Percentiles rank a stretch among this genome's conserved stretches.
These are phyloP conservation scores for Lactarius tabidus DNA, from an alignment of 768 basidiomycete species.

Conservation along the genomic window DNA sequence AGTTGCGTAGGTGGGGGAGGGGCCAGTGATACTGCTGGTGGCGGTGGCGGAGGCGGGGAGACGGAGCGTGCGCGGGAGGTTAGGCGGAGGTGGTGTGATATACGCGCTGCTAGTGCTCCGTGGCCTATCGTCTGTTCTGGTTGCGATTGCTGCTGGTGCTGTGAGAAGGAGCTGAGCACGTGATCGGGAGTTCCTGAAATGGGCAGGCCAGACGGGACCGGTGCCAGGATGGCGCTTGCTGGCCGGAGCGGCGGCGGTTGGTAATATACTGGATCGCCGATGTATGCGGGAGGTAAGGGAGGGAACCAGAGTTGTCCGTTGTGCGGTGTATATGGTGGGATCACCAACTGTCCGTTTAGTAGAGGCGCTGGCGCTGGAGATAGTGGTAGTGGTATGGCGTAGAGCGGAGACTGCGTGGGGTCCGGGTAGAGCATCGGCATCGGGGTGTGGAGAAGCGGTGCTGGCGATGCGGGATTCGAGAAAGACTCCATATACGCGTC, in stretches of 20 bases:
- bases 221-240: constrained; percentile 42
- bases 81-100: constrained; percentile 54
- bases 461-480: constrained; percentile 4
- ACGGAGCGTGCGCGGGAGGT: constrained; percentile 56
- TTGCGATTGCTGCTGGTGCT: constrained; percentile 1
- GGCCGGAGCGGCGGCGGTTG: constrained; percentile 42
- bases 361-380: constrained; percentile 40
- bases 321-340: constrained; percentile 29
- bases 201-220: constrained; percentile 36
- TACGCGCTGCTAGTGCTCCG: constrained; percentile 54
- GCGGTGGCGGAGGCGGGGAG: constrained; percentile 57
- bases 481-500: neutral
- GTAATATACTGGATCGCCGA: constrained; percentile 31
- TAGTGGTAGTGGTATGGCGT: constrained; percentile 29
- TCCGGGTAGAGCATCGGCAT: constrained; percentile 10
- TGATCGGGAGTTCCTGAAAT: constrained; percentile 26
- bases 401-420: constrained; percentile 29
- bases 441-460: too few relatives aligned
- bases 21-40: constrained; percentile 44
- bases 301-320: constrained; percentile 33
- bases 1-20: constrained; percentile 17
- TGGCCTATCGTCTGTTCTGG: constrained; percentile 53
- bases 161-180: constrained; percentile 34
- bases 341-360: constrained; percentile 26
- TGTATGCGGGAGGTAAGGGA: constrained; percentile 22